Evolutionary conservation across 257 asterid species (phyloP).

Genomic region (Petrea volubilis): DNA sequence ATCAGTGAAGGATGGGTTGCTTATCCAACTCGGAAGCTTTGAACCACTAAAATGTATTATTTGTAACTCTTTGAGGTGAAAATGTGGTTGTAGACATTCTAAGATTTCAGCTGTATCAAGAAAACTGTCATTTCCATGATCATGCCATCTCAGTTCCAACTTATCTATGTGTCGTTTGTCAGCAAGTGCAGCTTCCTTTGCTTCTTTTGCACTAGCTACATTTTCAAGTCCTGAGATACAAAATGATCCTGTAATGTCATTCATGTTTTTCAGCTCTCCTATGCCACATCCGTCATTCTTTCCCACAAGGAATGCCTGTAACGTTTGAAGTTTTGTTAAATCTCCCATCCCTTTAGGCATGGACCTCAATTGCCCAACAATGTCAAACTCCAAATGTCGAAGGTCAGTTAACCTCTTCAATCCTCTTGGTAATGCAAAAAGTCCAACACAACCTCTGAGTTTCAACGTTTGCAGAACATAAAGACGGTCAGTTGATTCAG

Average conservation of each 20-base stretch:
- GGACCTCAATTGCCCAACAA: constrained; percentile 27
- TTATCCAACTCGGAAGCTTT: constrained; percentile 48
- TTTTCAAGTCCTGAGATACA: constrained; percentile 44
- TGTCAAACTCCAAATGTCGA: constrained; percentile 47
- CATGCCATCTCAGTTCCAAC: constrained; percentile 43
- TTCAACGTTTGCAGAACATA: constrained; percentile 38
- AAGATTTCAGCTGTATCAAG: constrained; percentile 27
- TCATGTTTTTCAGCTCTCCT: constrained; percentile 38
- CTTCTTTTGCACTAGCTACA: constrained; percentile 38
- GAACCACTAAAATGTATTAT: constrained; percentile 37
- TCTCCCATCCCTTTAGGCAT: constrained; percentile 50
- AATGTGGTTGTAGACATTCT: constrained; percentile 48
- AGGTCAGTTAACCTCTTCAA: constrained; percentile 32
- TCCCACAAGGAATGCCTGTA: constrained; percentile 48
- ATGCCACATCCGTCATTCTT: constrained; percentile 40
- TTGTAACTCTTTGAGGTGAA: constrained; percentile 34
- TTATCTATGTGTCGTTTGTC: constrained; percentile 30
- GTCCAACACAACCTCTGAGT: constrained; percentile 32
- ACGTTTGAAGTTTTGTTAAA: constrained; percentile 40
- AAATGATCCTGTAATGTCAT: constrained; percentile 45
- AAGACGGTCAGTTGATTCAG: constrained; percentile 33
- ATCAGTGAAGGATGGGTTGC: constrained; percentile 36
- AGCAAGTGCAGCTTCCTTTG: constrained; percentile 37
- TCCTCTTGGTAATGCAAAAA: constrained; percentile 35
- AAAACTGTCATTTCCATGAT: not conserved